A percentile compares a stretch with the other conserved stretches of the same genome.
Evolutionary conservation across 805 yeast species (phyloP).

Genomic region (Diddensiella transvaalensis): DNA sequence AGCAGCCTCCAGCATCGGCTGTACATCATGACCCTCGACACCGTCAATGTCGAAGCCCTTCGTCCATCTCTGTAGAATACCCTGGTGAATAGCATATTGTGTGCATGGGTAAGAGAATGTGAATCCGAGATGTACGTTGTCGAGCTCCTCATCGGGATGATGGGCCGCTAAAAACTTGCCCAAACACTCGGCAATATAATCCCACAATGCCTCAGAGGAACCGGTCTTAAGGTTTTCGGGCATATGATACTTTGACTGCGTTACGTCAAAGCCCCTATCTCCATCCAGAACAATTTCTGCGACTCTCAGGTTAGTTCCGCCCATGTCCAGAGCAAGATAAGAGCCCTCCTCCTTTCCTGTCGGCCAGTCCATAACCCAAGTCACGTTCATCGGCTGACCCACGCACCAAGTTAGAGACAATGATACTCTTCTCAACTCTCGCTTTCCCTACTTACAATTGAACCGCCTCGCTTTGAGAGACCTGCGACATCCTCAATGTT

Average conservation of each 20-base stretch:
- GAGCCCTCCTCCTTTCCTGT: constrained; percentile 89
- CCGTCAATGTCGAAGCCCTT: constrained; percentile 93
- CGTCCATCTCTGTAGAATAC: constrained; percentile 93
- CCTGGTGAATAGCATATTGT: constrained; percentile 79
- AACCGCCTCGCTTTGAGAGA: constrained; percentile 26
- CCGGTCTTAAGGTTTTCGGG: constrained; percentile 80
- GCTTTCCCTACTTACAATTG: constrained; percentile 28
- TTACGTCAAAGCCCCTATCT: constrained; percentile 75
- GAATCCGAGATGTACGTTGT: constrained; percentile 78
- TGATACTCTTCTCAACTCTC: constrained; percentile 6
- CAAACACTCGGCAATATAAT: constrained; percentile 80
- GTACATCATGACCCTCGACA: constrained; percentile 93
- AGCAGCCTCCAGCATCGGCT: constrained; percentile 81
- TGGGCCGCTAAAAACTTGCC: constrained; percentile 69
- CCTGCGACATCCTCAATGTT: not conserved
- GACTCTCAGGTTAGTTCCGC: constrained; percentile 95
- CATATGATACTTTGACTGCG: constrained; percentile 80
- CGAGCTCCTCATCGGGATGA: constrained; percentile 40
- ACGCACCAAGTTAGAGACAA: too few species aligned
- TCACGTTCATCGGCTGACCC: constrained; percentile 91
- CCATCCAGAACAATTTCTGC: constrained; percentile 85
- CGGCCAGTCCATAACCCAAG: constrained; percentile 94
- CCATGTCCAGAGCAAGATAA: constrained; percentile 89
- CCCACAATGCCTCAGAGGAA: constrained; percentile 68
- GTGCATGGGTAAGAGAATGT: constrained; percentile 83